Conservation (phyloP, 2,329 filamentous ascomycete species). For the Scedosporium minutisporum region DNA sequence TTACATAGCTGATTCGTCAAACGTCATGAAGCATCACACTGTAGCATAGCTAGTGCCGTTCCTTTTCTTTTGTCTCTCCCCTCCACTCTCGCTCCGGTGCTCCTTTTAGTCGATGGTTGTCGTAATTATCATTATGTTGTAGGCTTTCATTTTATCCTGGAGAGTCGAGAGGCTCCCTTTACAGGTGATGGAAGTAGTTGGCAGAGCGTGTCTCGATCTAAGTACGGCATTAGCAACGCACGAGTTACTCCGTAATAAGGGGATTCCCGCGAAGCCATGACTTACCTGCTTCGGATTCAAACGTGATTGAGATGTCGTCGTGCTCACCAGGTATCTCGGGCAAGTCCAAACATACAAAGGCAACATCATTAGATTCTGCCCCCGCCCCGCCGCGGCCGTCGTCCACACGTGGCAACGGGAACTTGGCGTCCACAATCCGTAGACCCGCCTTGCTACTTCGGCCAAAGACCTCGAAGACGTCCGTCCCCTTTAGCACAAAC, state of each 20-base stretch:
- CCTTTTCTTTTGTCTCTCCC: background rate
- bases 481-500: conserved; percentile 75
- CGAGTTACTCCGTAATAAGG: background rate
- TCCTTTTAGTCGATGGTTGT: background rate
- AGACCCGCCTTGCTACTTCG: conserved; percentile 60
- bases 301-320: conserved; percentile 79
- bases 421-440: conserved; percentile 82
- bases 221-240: background rate
- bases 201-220: conserved; percentile 46
- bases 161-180: conserved; percentile 34
- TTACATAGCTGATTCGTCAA: background rate
- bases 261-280: conserved; percentile 12
- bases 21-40: background rate
- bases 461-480: conserved; percentile 64
- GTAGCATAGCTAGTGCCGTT: background rate
- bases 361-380: conserved; percentile 43
- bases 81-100: background rate
- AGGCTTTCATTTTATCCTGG: conserved; percentile 2
- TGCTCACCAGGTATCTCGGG: conserved; percentile 86
- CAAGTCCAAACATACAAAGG: conserved; percentile 77
- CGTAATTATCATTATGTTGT: background rate
- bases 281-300: conserved; percentile 70
- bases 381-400: background rate
- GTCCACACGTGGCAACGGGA: conserved; percentile 60
- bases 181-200: conserved; percentile 46